phyloP scores from a whole-genome alignment of 2,329 filamentous ascomycete genomes.

The Mariannaea elegans region DNA sequence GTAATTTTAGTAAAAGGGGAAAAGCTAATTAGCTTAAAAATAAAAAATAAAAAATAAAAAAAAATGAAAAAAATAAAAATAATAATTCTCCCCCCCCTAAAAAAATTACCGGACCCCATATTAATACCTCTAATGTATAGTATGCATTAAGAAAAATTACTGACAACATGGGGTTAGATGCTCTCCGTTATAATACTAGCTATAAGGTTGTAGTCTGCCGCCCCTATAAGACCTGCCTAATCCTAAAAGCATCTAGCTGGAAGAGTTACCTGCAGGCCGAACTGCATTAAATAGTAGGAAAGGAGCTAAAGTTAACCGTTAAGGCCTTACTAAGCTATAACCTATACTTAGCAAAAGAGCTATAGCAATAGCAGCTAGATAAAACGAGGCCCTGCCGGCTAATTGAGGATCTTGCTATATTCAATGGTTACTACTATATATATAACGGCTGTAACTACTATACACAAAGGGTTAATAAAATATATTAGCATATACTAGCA shows the following conservation, averaged over 20 bases:
- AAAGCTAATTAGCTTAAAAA: too few species aligned
- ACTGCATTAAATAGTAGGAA: neutral
- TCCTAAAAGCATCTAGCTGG: neutral
- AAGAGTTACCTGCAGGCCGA: neutral
- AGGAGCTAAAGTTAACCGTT: too few species aligned
- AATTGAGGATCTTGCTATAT: neutral
- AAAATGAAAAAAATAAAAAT: neutral
- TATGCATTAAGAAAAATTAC: too few species aligned
- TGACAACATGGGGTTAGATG: too few species aligned
- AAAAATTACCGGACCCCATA: too few species aligned
- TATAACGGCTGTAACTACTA: neutral
- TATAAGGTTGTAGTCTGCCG: too few species aligned
- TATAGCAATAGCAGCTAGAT: neutral
- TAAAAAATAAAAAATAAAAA: too few species aligned
- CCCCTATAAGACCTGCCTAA: too few species aligned
- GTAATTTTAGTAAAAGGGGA: too few species aligned
- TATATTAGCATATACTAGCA: neutral
- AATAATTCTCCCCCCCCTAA: too few species aligned
- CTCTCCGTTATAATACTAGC: too few species aligned
- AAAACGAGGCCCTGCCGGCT: neutral
- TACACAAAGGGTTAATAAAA: neutral
- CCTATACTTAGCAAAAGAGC: neutral
- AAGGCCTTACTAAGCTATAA: too few species aligned
- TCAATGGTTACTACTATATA: neutral
- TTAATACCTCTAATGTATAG: neutral